Base-by-base conservation (phyloP, 148 eudicot genomes). In the Rhododendron mucronatum region DNA sequence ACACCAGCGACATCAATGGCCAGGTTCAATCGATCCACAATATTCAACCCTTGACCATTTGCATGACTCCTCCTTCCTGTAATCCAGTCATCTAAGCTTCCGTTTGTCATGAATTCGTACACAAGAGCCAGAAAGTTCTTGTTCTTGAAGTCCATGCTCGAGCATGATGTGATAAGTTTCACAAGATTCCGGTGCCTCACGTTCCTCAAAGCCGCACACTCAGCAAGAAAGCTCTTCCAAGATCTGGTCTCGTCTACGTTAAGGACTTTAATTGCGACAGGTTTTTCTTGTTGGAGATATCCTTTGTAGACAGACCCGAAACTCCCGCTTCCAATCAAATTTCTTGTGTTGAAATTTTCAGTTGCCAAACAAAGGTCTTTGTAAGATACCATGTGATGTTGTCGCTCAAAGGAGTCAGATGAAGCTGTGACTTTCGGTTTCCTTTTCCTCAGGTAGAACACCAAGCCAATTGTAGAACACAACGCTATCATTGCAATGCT, bases 1-100 rank as follows among this genome's bases (percentile, higher is more conserved):
- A 90, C 93, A 85, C 87, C 75, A 15, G 93, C 97, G 41, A 94
- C 90, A 88, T 90, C 97, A 20, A 93, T 91, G 4, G 78, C 84
- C 37, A 88, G 83, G 75, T 91, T 89, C 85, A 94, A 63, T 79
- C 92, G 89, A 5, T 92, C 90, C 59, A 89, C 1, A n/a, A 90
- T 12, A 82, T 53, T 81, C 59, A 92, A 82, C 44, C 92, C 90
- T 21, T 88, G 74, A 61, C 91, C 93, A 83, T 90, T 81, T 33
- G 26, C 82, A 44, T 87, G 84, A 55, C 37, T 83, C 67, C 87
- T 90, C 79, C 84, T 87, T 1, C 92, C 89, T 6, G 20, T 47
- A 20, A 93, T 87, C 92, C 92, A 91, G 50, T 86, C 87, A 50
- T 88, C 91, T 80, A 91, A 87, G 75, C 84, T 88, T 69, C 92